These are phyloP conservation scores for Saturnispora serradocipensis DNA, from an alignment of 805 yeast genomes.

Conservation along the genomic window DNA sequence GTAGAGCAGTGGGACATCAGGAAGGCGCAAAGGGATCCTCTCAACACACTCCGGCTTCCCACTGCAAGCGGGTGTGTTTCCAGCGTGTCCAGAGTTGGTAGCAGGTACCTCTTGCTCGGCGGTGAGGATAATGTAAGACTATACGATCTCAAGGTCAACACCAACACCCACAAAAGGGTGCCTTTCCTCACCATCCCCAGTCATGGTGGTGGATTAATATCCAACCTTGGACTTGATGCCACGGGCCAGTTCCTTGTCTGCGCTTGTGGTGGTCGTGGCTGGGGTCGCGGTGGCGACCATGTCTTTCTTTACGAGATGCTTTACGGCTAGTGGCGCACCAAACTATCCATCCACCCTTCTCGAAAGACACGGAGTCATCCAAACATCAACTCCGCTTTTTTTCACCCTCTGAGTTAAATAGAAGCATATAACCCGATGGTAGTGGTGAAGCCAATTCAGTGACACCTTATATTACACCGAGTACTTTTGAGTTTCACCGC, in stretches of 20 bases:
- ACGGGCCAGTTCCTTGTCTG: constrained; percentile 73
- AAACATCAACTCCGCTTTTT: background rate
- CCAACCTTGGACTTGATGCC: constrained; percentile 50
- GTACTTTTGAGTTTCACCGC: background rate
- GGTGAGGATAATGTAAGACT: constrained; percentile 84
- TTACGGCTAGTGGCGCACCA: background rate
- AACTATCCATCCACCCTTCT: background rate
- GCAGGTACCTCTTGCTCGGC: constrained; percentile 65
- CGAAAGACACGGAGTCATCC: background rate
- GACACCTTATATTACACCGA: background rate
- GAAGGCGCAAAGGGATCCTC: constrained; percentile 41
- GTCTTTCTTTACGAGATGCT: constrained; percentile 34
- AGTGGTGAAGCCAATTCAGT: background rate
- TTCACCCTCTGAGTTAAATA: background rate
- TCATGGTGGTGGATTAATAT: constrained; percentile 86
- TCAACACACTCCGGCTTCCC: constrained; percentile 64
- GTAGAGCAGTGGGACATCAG: constrained; percentile 69
- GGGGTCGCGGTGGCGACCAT: constrained; percentile 85
- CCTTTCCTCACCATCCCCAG: constrained; percentile 94
- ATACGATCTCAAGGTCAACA: constrained; percentile 52
- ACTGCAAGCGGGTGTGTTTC: constrained; percentile 86
- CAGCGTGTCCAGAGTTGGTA: constrained; percentile 24
- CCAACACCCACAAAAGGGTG: constrained; percentile 29
- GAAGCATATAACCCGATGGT: background rate
- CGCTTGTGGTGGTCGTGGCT: constrained; percentile 91